Evolutionary conservation across 345 rosid genomes (phyloP).

Genomic region (Acer saccharum): DNA sequence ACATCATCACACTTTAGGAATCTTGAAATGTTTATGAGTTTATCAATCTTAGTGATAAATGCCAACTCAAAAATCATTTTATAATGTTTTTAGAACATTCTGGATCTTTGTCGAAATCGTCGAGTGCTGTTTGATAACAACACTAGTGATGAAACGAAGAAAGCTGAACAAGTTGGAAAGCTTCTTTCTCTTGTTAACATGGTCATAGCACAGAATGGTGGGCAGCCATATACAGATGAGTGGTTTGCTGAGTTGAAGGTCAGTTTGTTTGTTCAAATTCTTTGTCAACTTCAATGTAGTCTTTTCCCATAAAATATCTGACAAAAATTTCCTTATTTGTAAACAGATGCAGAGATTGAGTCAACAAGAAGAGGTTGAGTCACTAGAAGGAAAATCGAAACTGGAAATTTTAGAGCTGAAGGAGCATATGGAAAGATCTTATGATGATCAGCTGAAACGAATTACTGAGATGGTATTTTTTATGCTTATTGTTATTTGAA

Average conservation of each 20-base stretch:
- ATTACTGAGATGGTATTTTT: slow-evolving; percentile 64
- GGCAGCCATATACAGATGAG: slow-evolving; percentile 78
- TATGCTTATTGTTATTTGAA: neutral
- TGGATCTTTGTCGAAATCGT: slow-evolving; percentile 59
- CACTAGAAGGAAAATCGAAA: slow-evolving; percentile 59
- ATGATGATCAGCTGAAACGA: slow-evolving; percentile 66
- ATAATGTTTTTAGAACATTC: slow-evolving; percentile 55
- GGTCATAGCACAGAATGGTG: slow-evolving; percentile 58
- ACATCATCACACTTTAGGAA: too few relatives aligned
- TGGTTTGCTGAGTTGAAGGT: slow-evolving; percentile 72
- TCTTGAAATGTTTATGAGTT: neutral
- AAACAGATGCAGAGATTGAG: slow-evolving; percentile 29
- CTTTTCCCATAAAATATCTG: neutral
- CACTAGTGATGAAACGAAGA: slow-evolving; percentile 58
- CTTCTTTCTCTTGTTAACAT: slow-evolving; percentile 66
- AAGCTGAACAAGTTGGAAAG: slow-evolving; percentile 54
- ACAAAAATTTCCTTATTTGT: neutral
- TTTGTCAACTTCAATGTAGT: neutral
- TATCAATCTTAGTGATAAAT: neutral
- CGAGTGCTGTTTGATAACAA: slow-evolving; percentile 80
- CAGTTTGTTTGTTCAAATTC: slow-evolving; percentile 5
- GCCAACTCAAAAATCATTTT: neutral
- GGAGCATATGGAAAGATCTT: slow-evolving; percentile 58
- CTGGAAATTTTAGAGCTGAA: slow-evolving; percentile 56
- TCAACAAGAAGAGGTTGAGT: slow-evolving; percentile 34